These are phyloP conservation scores for Vararia minispora DNA, from an alignment of 768 basidiomycete species.

Conservation along the genomic window DNA sequence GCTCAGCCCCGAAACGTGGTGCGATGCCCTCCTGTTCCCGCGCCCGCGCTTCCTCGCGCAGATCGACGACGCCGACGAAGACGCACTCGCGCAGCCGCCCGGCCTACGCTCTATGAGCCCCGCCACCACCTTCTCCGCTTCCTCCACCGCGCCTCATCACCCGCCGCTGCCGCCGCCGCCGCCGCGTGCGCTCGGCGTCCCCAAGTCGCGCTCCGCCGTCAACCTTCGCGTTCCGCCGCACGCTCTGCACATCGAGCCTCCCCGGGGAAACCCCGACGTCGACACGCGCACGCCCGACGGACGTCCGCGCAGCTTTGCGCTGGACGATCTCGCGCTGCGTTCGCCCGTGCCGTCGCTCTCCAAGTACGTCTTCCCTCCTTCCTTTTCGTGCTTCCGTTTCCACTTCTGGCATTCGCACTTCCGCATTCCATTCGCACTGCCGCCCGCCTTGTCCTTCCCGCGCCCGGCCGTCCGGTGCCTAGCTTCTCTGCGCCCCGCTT, in stretches of 20 bases:
- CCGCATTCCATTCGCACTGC: not conserved
- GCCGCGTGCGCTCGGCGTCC: not conserved
- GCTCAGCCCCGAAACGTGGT: slow-evolving; percentile 72
- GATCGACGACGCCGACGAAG: slow-evolving; percentile 26
- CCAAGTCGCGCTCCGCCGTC: slow-evolving; percentile 1
- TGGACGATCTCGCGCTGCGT: slow-evolving; percentile 46
- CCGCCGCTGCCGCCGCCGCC: too few species aligned
- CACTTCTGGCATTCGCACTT: not conserved
- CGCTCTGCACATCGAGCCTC: slow-evolving; percentile 6
- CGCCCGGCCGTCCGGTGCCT: too few species aligned
- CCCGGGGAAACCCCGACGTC: not conserved
- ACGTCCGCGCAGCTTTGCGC: slow-evolving; percentile 49
- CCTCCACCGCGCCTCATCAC: too few species aligned
- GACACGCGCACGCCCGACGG: slow-evolving; percentile 1
- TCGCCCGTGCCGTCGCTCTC: slow-evolving; percentile 48
- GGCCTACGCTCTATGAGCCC: too few species aligned
- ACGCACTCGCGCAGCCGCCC: slow-evolving; percentile 5
- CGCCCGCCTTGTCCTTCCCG: not conserved
- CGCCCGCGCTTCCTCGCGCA: slow-evolving; percentile 51
- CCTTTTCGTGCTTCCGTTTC: not conserved
- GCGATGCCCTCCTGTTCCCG: slow-evolving; percentile 69
- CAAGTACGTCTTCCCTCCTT: slow-evolving; percentile 21
- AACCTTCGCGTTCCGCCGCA: slow-evolving; percentile 8
- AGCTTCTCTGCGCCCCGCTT: too few species aligned
- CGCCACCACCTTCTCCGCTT: too few species aligned